phyloP scores from a whole-genome alignment of 768 basidiomycete genomes.

The Leucocoprinus sp. region DNA sequence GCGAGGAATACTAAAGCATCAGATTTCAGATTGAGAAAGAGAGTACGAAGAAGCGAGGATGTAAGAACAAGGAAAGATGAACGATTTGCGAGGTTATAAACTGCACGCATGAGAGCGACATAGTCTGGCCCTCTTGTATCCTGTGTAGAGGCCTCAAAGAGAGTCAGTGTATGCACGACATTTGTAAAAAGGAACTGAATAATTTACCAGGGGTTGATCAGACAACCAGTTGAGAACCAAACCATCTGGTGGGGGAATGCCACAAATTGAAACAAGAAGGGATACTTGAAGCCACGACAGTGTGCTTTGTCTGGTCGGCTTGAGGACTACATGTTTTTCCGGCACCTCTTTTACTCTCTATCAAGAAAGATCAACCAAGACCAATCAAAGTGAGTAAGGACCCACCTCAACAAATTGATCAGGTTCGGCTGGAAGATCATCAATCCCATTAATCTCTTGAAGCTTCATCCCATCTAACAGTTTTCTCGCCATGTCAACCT shows the following conservation, averaged over 20 bases:
- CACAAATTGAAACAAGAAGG: conserved; percentile 41
- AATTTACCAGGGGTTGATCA: conserved; percentile 25
- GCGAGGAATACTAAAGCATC: conserved; percentile 76
- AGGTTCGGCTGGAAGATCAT: conserved; percentile 25
- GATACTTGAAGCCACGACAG: conserved; percentile 49
- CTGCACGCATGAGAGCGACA: conserved; percentile 47
- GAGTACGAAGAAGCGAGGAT: conserved; percentile 44
- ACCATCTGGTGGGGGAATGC: conserved; percentile 37
- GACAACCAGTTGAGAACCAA: conserved; percentile 46
- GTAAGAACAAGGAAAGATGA: conserved; percentile 44
- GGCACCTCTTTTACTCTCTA: conserved; percentile 32
- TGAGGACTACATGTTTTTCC: conserved; percentile 42
- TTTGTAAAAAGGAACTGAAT: not conserved
- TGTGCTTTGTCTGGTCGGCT: conserved; percentile 54
- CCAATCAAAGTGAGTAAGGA: not conserved
- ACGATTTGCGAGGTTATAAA: conserved; percentile 64
- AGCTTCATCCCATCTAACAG: conserved; percentile 40
- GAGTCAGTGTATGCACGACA: not conserved
- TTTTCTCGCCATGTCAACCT: conserved; percentile 43
- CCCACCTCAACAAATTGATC: conserved; percentile 27
- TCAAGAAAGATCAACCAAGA: conserved; percentile 20
- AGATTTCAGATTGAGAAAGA: conserved; percentile 64
- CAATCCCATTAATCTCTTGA: conserved; percentile 36
- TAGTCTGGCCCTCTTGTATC: conserved; percentile 32
- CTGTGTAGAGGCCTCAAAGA: not conserved